phyloP scores from a whole-genome alignment of 345 rosid species.

The Abelmoschus esculentus region DNA sequence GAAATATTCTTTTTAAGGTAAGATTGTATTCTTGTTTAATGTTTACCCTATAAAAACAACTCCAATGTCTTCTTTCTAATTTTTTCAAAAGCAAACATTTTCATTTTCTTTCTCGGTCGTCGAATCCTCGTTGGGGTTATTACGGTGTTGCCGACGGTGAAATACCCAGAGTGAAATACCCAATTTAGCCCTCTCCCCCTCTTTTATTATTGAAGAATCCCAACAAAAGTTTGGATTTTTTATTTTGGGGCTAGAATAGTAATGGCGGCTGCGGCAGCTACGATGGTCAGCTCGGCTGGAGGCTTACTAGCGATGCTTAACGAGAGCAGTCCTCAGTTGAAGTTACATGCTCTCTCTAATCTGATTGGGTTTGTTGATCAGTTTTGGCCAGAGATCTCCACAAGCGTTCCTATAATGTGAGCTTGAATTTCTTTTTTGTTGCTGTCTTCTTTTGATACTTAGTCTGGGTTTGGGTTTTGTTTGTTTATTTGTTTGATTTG shows the following conservation, averaged over 20 bases:
- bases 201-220: not conserved
- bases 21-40: too few relatives aligned
- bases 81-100: too few relatives aligned
- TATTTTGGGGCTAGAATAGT: not conserved
- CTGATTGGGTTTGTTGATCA: conserved; percentile 83
- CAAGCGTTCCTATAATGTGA: conserved; percentile 93
- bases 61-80: too few relatives aligned
- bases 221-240: not conserved
- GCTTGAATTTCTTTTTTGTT: not conserved
- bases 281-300: conserved; percentile 90
- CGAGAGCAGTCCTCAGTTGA: conserved; percentile 73
- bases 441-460: not conserved
- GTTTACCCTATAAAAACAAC: too few relatives aligned
- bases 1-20: too few relatives aligned
- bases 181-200: not conserved
- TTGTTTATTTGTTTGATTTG: conserved; percentile 10
- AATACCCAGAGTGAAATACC: not conserved
- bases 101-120: not conserved
- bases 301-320: conserved; percentile 94
- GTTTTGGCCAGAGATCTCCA: conserved; percentile 99
- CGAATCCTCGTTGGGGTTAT: not conserved
- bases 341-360: conserved; percentile 80
- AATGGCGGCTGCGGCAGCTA: conserved; percentile 22
- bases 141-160: not conserved
- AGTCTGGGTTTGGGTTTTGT: conserved; percentile 8